A percentile compares a stretch with the other conserved stretches of the same genome.
phyloP scores from a whole-genome alignment of 495 filamentous ascomycete species.

The Aspergillus haitiensis region DNA sequence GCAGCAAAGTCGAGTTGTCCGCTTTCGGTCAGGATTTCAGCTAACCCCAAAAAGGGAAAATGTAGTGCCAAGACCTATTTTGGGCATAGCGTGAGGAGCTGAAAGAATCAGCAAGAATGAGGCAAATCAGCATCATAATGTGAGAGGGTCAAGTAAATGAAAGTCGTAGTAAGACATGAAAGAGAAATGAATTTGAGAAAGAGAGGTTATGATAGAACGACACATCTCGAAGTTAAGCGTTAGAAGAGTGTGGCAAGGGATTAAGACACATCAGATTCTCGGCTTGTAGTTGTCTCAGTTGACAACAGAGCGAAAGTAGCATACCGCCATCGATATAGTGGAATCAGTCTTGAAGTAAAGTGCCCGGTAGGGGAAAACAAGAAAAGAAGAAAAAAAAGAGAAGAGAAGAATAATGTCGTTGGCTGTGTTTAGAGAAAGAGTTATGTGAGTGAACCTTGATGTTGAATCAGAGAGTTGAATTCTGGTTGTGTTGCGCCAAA shows the following conservation, averaged over 20 bases:
- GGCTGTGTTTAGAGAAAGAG: background rate
- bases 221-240: no score
- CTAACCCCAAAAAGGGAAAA: slow-evolving; percentile 20
- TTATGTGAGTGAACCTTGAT: background rate
- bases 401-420: background rate
- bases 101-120: slow-evolving; percentile 22
- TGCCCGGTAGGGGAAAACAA: background rate
- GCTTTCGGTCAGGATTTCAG: slow-evolving; percentile 9
- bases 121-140: slow-evolving; percentile 19
- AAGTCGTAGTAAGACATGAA: background rate
- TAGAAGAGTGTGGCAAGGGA: background rate
- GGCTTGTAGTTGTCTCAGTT: background rate
- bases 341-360: background rate
- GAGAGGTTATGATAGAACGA: background rate
- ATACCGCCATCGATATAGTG: background rate
- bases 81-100: slow-evolving; percentile 23
- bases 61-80: slow-evolving; percentile 21
- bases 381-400: slow-evolving; percentile 3
- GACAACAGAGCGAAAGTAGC: background rate
- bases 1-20: slow-evolving; percentile 10
- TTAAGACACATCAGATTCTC: background rate
- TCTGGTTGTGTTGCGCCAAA: background rate
- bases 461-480: no score
- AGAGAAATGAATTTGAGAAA: slow-evolving; percentile 2
- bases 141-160: background rate